Conservation (phyloP, 352 stramenopile species). For the Thalassiosira hispida region DNA sequence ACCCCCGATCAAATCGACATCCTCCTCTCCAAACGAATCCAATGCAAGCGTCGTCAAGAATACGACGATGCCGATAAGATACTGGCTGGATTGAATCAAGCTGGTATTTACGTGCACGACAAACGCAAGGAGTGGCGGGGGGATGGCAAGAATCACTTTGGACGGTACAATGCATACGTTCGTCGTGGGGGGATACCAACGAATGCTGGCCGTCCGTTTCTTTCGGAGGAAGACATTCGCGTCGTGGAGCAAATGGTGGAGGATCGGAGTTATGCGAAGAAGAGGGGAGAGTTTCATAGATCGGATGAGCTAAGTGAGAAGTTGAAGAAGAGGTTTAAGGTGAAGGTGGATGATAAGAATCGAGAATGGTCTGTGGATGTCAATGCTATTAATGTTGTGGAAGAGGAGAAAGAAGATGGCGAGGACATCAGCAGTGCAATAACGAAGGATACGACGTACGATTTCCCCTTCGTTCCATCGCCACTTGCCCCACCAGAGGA, state of each 20-base stretch:
- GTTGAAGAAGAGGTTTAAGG: slow-evolving; percentile 28
- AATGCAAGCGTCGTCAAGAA: slow-evolving; percentile 53
- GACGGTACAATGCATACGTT: slow-evolving; percentile 16
- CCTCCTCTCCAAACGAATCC: slow-evolving; percentile 53
- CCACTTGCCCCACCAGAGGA: slow-evolving; percentile 3
- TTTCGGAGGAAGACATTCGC: slow-evolving; percentile 44
- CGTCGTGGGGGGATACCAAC: slow-evolving; percentile 4
- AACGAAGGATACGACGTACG: too few species aligned
- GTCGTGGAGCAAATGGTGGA: slow-evolving; percentile 45
- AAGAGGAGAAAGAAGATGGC: not conserved
- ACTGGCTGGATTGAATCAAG: slow-evolving; percentile 48
- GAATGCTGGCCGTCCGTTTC: too few species aligned
- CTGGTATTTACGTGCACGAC: slow-evolving; percentile 66
- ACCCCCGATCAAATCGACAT: slow-evolving; percentile 62
- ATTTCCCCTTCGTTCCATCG: not conserved
- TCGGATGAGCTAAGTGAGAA: slow-evolving; percentile 57
- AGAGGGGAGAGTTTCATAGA: slow-evolving; percentile 52
- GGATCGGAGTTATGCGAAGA: slow-evolving; percentile 54
- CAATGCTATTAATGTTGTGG: not conserved
- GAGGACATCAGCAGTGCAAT: too few species aligned
- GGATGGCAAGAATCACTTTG: slow-evolving; percentile 49
- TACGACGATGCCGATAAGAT: slow-evolving; percentile 66
- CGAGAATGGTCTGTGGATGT: slow-evolving; percentile 19
- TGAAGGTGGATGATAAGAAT: slow-evolving; percentile 39
- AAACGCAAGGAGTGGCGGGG: slow-evolving; percentile 59